Percentiles rank a stretch among this genome's conserved stretches.
These are phyloP conservation scores for Berberis vulgaris DNA, from an alignment of 164 flowering plant genomes.

Conservation along the genomic window DNA sequence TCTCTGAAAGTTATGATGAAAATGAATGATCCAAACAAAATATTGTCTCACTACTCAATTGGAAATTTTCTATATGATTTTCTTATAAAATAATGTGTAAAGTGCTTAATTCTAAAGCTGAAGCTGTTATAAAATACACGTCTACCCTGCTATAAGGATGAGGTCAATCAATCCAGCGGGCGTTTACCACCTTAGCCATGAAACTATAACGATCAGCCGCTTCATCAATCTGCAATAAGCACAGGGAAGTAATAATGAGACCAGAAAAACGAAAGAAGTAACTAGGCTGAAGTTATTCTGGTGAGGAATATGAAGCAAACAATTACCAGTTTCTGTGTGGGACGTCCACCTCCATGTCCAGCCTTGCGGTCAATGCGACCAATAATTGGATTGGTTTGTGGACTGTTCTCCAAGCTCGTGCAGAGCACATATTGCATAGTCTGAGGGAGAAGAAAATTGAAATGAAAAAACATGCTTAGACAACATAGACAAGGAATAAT, in stretches of 20 bases:
- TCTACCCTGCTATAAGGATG: not conserved
- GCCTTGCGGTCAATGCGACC: slow-evolving; percentile 89
- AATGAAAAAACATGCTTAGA: not conserved
- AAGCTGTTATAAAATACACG: too few relatives aligned
- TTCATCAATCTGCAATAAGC: slow-evolving; percentile 61
- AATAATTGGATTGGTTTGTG: slow-evolving; percentile 87
- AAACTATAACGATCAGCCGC: slow-evolving; percentile 73
- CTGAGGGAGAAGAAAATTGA: slow-evolving; percentile 22
- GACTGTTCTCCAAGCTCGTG: slow-evolving; percentile 81
- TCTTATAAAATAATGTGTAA: too few relatives aligned
- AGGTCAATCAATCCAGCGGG: slow-evolving; percentile 46
- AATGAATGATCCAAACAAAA: not conserved
- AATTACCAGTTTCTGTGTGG: slow-evolving; percentile 76
- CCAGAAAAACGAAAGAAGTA: too few relatives aligned
- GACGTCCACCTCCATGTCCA: slow-evolving; percentile 99
- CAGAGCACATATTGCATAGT: slow-evolving; percentile 86
- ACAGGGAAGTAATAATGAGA: too few relatives aligned
- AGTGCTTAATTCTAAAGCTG: too few relatives aligned
- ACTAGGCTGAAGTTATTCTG: too few relatives aligned
- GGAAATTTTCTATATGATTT: too few relatives aligned
- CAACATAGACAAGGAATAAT: not conserved
- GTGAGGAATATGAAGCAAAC: not conserved
- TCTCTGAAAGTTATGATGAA: too few relatives aligned
- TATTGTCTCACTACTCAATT: too few relatives aligned
- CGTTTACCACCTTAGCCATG: slow-evolving; percentile 66